Conservation (phyloP, 2,329 filamentous ascomycete genomes). For the Trichoderma atrobrunneum region DNA sequence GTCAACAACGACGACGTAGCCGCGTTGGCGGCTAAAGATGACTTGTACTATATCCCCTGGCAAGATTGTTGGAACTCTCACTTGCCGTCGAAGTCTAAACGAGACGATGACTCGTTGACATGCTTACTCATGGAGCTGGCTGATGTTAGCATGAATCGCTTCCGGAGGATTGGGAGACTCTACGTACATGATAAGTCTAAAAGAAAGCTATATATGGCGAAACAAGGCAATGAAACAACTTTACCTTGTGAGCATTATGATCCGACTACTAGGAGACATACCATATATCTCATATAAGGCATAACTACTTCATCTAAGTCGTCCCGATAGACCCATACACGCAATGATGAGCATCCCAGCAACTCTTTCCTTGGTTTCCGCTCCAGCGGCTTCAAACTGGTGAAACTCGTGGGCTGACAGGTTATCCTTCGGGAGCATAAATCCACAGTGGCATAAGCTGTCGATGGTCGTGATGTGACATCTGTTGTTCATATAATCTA, state of each 20-base stretch:
- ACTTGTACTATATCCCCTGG: neutral
- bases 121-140: neutral
- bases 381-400: too few species aligned
- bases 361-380: too few species aligned
- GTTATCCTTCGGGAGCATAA: too few species aligned
- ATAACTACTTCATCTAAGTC: neutral
- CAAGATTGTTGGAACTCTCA: neutral
- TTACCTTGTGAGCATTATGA: neutral
- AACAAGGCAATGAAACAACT: neutral
- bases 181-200: neutral
- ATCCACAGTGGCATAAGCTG: too few species aligned
- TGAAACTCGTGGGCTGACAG: too few species aligned
- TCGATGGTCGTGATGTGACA: too few species aligned
- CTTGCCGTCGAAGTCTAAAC: neutral
- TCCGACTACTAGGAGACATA: neutral
- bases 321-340: neutral
- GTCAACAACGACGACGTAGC: neutral
- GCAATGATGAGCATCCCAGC: too few species aligned
- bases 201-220: neutral
- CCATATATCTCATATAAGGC: neutral
- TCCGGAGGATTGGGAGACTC: neutral
- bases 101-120: neutral
- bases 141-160: neutral
- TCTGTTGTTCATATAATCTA: too few species aligned
- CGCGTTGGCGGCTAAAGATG: neutral